Evolutionary conservation across 805 yeast genomes (phyloP).

Genomic region (Wickerhamiella shivajii): DNA sequence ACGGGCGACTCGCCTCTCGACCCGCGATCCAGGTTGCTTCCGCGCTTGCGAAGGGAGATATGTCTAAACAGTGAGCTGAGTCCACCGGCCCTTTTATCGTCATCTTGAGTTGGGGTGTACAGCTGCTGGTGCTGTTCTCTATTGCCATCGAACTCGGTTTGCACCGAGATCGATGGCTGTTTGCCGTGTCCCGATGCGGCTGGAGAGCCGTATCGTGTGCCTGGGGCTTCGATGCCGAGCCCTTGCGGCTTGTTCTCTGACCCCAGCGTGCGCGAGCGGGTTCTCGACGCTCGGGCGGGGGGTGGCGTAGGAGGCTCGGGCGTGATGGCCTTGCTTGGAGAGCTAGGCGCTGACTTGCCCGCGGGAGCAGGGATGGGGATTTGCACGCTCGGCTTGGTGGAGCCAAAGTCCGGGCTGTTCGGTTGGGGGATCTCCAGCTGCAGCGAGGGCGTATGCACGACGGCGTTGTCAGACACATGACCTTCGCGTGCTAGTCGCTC

Average conservation of each 20-base stretch:
- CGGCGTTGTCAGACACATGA: not conserved
- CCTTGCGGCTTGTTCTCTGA: constrained; percentile 4
- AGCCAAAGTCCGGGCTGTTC: too few relatives aligned
- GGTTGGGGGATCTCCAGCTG: constrained; percentile 1
- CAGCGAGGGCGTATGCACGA: not conserved
- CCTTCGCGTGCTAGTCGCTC: constrained; percentile 65
- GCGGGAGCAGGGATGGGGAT: too few relatives aligned
- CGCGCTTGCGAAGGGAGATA: constrained; percentile 14
- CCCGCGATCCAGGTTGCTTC: constrained; percentile 1
- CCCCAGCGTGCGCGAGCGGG: constrained; percentile 6
- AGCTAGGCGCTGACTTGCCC: too few relatives aligned
- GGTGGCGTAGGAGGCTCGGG: too few relatives aligned
- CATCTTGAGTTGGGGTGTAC: not conserved
- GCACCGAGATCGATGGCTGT: not conserved
- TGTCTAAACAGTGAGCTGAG: constrained; percentile 14
- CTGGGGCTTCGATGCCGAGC: constrained; percentile 3
- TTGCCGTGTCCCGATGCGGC: not conserved
- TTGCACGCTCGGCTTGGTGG: too few relatives aligned
- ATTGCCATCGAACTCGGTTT: not conserved
- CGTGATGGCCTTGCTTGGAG: too few relatives aligned
- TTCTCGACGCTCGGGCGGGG: too few relatives aligned
- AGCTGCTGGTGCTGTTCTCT: not conserved
- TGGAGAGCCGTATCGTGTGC: too few relatives aligned
- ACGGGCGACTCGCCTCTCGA: constrained; percentile 5
- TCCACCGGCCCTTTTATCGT: constrained; percentile 1